phyloP scores from a whole-genome alignment of 2,329 filamentous ascomycete species.

The Cladosporium sphaerospermum region DNA sequence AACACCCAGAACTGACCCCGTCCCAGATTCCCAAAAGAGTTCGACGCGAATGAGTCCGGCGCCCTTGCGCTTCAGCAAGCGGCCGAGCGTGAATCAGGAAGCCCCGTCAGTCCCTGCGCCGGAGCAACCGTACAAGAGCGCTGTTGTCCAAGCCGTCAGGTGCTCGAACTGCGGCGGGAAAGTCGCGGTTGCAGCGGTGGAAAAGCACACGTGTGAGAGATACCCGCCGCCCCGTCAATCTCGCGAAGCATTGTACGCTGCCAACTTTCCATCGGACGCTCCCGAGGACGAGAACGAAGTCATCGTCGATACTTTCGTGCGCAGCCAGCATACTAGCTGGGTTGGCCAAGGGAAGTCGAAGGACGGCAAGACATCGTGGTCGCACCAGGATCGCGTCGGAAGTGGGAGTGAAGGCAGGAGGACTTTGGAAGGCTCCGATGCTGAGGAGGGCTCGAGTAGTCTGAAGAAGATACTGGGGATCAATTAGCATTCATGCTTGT shows the following conservation, averaged over 20 bases:
- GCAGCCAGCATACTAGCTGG: neutral
- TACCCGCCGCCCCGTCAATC: neutral
- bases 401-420: neutral
- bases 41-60: too few relatives aligned
- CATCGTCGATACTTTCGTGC: slow-evolving; percentile 1
- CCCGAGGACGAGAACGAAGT: neutral
- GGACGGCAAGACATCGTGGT: neutral
- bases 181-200: neutral
- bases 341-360: neutral
- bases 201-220: neutral
- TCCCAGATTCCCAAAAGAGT: too few relatives aligned
- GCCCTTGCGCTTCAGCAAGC: too few relatives aligned
- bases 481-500: too few relatives aligned
- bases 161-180: neutral
- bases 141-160: neutral
- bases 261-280: neutral
- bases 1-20: too few relatives aligned
- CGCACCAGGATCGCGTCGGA: neutral
- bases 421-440: neutral
- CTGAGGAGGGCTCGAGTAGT: neutral
- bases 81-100: too few relatives aligned
- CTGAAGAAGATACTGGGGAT: too few relatives aligned
- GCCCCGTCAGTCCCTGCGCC: too few relatives aligned
- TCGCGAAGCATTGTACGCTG: neutral
- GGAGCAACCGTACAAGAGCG: too few relatives aligned